Conservation (phyloP, 108 stramenopile genomes). For the Hondaea fermentalgiana region DNA sequence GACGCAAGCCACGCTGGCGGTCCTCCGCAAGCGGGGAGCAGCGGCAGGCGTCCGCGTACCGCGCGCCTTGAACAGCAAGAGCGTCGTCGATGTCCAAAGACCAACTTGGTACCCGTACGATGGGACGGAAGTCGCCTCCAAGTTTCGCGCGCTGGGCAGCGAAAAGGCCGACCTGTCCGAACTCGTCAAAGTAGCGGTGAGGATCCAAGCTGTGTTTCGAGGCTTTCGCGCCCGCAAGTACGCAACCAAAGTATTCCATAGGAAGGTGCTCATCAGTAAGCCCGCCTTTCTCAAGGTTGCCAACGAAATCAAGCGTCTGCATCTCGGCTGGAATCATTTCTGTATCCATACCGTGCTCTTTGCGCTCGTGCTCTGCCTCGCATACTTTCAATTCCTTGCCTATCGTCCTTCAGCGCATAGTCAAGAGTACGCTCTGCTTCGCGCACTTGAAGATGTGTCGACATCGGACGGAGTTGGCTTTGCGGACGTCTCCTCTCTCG, state of each 20-base stretch:
- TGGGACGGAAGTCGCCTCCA: background rate
- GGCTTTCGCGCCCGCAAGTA: background rate
- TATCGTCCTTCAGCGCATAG: background rate
- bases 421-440: background rate
- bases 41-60: background rate
- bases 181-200: background rate
- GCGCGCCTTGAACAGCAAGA: background rate
- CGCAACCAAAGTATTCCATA: background rate
- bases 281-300: background rate
- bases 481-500: background rate
- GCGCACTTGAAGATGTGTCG: background rate
- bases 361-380: background rate
- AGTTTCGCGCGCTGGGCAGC: background rate
- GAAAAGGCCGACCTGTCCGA: background rate
- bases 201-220: background rate
- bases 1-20: background rate
- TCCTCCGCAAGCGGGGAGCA: background rate
- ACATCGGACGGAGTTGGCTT: background rate
- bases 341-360: background rate
- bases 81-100: background rate
- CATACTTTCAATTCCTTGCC: background rate
- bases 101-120: background rate
- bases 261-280: background rate
- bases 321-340: background rate
- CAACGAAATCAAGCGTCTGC: background rate